Conservation (phyloP, 2,329 filamentous ascomycete genomes). For the Metarhizium anisopliae region DNA sequence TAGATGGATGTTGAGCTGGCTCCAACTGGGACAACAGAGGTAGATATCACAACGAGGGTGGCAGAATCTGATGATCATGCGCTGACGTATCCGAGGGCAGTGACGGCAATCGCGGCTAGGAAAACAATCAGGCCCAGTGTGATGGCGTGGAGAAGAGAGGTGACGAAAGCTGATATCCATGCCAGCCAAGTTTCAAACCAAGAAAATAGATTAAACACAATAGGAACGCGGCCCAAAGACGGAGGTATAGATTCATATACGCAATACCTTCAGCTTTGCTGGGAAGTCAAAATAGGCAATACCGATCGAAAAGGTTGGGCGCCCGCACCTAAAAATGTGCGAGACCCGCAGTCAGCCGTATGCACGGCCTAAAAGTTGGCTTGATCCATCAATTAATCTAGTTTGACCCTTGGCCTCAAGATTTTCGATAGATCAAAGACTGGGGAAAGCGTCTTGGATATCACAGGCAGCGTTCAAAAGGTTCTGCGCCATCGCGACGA, state of each 20-base stretch:
- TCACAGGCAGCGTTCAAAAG: background rate
- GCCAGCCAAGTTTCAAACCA: background rate
- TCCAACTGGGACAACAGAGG: background rate
- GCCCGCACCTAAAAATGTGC: background rate
- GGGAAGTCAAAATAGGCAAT: slow-evolving; percentile 1
- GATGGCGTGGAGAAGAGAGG: background rate
- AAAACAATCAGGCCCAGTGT: background rate
- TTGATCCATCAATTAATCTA: slow-evolving; percentile 1
- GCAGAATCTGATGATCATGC: background rate
- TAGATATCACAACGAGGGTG: background rate
- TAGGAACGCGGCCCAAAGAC: background rate
- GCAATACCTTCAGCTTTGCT: slow-evolving; percentile 2
- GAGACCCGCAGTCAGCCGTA: slow-evolving; percentile 3
- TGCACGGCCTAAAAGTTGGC: background rate
- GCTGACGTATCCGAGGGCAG: background rate
- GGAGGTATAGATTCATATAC: slow-evolving; percentile 3
- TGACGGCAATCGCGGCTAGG: background rate
- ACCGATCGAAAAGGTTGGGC: slow-evolving; percentile 1
- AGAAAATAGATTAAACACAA: background rate
- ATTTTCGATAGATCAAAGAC: background rate
- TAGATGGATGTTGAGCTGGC: background rate
- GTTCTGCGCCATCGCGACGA: background rate
- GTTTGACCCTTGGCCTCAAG: background rate
- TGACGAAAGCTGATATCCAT: background rate
- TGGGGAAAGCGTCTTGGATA: background rate